Percentiles rank a stretch among this genome's conserved stretches.
These are phyloP conservation scores for Debaryomyces maramus DNA, from an alignment of 805 yeast genomes.

Conservation along the genomic window DNA sequence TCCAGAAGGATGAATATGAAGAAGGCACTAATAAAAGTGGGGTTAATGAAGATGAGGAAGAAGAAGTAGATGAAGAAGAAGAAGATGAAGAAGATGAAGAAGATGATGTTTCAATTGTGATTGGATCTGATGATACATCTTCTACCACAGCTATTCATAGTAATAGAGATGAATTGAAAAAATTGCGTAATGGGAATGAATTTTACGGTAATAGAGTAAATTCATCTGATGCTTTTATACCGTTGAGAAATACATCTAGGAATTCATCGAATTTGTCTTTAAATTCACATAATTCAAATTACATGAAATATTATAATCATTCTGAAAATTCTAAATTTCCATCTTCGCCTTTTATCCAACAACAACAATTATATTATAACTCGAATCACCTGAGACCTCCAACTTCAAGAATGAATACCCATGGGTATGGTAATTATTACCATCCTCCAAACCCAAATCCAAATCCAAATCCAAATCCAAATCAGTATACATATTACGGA, in stretches of 20 bases:
- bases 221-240: conserved; percentile 24
- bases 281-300: conserved; percentile 10
- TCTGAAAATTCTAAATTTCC: conserved; percentile 5
- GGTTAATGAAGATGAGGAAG: conserved; percentile 2
- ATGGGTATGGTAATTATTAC: conserved; percentile 3
- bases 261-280: conserved; percentile 21
- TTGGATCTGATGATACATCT: conserved; percentile 33
- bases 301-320: conserved; percentile 6
- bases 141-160: conserved; percentile 20
- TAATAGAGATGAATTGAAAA: conserved; percentile 11
- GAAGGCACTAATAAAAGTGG: conserved; percentile 5
- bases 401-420: not conserved
- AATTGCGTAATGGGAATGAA: conserved; percentile 9
- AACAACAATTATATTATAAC: conserved; percentile 11
- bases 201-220: conserved; percentile 15
- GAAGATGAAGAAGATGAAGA: conserved; percentile 35
- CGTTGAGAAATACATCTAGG: conserved; percentile 14
- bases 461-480: conserved; percentile 5
- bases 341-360: conserved; percentile 12
- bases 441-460: conserved; percentile 5
- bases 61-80: conserved; percentile 21
- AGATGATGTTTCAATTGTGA: conserved; percentile 40
- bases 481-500: conserved; percentile 7
- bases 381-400: conserved; percentile 4
- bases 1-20: conserved; percentile 1